A percentile compares a stretch with the other conserved stretches of the same genome.
These are phyloP conservation scores for Monosporascus cannonballus DNA, from an alignment of 2,329 filamentous ascomycete genomes.

Conservation along the genomic window DNA sequence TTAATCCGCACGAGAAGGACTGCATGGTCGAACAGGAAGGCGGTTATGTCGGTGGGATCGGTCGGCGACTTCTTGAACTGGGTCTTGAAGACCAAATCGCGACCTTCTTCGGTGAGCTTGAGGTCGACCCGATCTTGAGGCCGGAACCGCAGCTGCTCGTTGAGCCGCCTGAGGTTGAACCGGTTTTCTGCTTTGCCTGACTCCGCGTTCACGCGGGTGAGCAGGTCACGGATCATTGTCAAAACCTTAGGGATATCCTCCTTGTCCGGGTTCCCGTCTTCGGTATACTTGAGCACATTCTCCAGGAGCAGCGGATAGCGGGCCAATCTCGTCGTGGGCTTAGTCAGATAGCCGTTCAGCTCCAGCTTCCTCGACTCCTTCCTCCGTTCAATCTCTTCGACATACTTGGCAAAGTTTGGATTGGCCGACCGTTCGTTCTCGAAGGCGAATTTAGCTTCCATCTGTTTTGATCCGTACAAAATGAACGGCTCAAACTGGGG, in stretches of 20 bases:
- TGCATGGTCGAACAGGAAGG: conserved; percentile 94
- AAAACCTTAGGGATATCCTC: conserved; percentile 89
- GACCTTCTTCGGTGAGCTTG: conserved; percentile 87
- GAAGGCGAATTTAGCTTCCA: conserved; percentile 97
- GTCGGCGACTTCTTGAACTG: conserved; percentile 87
- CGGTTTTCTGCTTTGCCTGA: conserved; percentile 97
- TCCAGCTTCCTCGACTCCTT: conserved; percentile 97
- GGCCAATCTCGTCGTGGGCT: conserved; percentile 90
- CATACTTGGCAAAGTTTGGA: conserved; percentile 78
- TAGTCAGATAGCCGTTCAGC: conserved; percentile 94
- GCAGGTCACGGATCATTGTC: conserved; percentile 75
- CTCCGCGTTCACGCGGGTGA: conserved; percentile 86
- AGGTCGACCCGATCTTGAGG: conserved; percentile 88
- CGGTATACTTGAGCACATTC: conserved; percentile 85
- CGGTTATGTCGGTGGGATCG: conserved; percentile 83
- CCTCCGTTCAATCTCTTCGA: conserved; percentile 91
- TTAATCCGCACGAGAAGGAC: conserved; percentile 88
- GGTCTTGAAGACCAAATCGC: conserved; percentile 91
- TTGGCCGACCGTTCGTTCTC: conserved; percentile 92
- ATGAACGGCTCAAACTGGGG: conserved; percentile 95
- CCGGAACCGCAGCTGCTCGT: conserved; percentile 85
- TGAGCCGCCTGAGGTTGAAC: conserved; percentile 88
- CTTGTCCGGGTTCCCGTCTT: conserved; percentile 82
- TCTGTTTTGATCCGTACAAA: conserved; percentile 87
- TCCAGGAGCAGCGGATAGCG: conserved; percentile 90